Base-by-base conservation (phyloP, 306 rosid species). In the Cucurbita ficifolia region DNA sequence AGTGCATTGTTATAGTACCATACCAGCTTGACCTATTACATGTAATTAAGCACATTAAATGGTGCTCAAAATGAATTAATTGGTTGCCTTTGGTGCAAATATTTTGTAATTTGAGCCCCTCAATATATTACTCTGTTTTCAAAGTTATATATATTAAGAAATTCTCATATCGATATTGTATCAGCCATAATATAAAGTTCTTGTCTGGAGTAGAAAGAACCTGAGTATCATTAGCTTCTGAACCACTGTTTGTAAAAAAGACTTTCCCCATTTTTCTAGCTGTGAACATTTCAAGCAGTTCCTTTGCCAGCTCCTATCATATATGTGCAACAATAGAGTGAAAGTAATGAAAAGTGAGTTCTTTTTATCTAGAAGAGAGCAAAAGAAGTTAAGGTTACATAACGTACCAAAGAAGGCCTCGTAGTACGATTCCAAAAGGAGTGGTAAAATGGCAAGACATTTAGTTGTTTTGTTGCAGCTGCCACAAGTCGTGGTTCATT, bases 181-280 rank as follows among this genome's bases (percentile, higher is more conserved):
- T 13, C 10, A 67, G 19, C 39, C 18, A 67, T 67, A 11, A 18
- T 12, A 43, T 14, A 10, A 14, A 74, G 74, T 61, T 79, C 70
- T 77, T 72, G 40, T 51, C 35, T 76, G 46, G 19, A 78, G 71
- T 65, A 54, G 75, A 56, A 51, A 72, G 50, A 70, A 94, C 99
- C 97, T 95, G 99, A 76, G 99, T 84, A 78, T 95, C 99, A 75
- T 95, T 95, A 80, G 99, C 97, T 82, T 95, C 99, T 42, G 99
- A 95, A 61, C 99, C 97, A 72, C 97, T 91, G 75, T 91, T 91
- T 43, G 81, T 88, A 72, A 95, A 91, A 80, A 95, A 95, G 2
- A 87, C 97, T 82, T 95, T 95, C 1, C 74, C 96, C 99, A 95
- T 95, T 82, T 89, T 88, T 51, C 77, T 81, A 48, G 96, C 92